phyloP scores from a whole-genome alignment of 2,329 filamentous ascomycete species.

The Nemania bipapillata region DNA sequence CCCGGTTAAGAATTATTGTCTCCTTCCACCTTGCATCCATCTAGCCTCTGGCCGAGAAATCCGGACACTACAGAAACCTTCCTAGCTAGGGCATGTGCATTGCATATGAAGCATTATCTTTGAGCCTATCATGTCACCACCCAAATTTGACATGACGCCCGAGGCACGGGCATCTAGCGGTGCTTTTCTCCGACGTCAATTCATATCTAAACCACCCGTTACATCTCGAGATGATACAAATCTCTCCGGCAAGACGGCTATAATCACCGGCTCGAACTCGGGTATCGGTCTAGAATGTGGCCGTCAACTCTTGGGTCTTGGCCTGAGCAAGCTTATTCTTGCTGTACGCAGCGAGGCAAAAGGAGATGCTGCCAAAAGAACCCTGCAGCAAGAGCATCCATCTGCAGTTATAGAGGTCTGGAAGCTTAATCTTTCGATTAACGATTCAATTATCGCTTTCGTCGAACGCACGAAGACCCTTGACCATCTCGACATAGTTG shows the following conservation, averaged over 20 bases:
- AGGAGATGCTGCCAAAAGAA: background rate
- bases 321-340: conserved; percentile 30
- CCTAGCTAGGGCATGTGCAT: too few species aligned
- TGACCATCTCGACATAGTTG: conserved; percentile 24
- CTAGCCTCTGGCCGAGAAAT: too few species aligned
- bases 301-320: conserved; percentile 29
- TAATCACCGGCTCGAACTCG: conserved; percentile 38
- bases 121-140: too few species aligned
- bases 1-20: too few species aligned
- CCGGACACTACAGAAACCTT: too few species aligned
- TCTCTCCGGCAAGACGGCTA: conserved; percentile 32
- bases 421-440: conserved; percentile 29
- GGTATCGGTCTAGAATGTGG: conserved; percentile 32
- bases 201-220: background rate
- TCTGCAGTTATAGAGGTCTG: conserved; percentile 28
- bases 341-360: conserved; percentile 30
- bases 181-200: background rate
- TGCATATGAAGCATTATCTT: too few species aligned
- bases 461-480: conserved; percentile 17
- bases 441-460: conserved; percentile 35
- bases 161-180: background rate
- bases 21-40: too few species aligned
- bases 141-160: background rate
- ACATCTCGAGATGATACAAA: background rate
- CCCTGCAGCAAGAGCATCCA: background rate